A percentile compares a stretch with the other conserved stretches of the same genome.
These are phyloP conservation scores for Coniochaeta ligniaria DNA, from an alignment of 2,329 filamentous ascomycete genomes.

Conservation along the genomic window DNA sequence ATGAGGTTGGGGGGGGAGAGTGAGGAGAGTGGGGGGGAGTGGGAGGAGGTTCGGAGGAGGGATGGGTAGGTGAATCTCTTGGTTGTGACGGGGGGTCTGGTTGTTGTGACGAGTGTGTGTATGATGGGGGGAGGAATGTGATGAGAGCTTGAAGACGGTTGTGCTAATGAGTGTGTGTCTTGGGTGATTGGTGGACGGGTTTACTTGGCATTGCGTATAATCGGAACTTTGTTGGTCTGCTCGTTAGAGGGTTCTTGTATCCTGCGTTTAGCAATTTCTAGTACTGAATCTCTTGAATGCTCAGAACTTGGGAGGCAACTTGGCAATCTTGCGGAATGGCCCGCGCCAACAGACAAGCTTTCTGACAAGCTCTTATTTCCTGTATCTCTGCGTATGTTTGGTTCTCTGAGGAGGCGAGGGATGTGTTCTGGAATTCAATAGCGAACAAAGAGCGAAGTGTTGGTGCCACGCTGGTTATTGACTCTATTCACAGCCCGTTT, in stretches of 20 bases:
- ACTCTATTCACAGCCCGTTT: constrained; percentile 3
- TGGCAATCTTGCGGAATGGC: background rate
- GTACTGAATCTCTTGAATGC: background rate
- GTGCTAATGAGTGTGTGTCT: background rate
- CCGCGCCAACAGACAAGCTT: background rate
- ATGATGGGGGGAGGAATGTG: background rate
- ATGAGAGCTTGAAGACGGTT: background rate
- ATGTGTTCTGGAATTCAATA: background rate
- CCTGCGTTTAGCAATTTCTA: background rate
- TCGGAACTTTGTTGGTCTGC: background rate
- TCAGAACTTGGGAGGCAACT: background rate
- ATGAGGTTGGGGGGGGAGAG: constrained; percentile 22
- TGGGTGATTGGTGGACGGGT: background rate
- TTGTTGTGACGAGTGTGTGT: background rate
- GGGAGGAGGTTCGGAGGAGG: constrained; percentile 36
- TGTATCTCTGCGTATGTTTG: background rate
- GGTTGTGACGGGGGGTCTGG: background rate
- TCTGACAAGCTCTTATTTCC: background rate
- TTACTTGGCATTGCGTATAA: background rate
- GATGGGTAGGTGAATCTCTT: constrained; percentile 12
- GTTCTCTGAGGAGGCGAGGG: background rate
- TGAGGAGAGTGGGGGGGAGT: constrained; percentile 31
- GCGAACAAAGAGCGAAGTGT: background rate
- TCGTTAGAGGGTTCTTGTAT: background rate
- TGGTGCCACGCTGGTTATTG: background rate